These are phyloP conservation scores for Chalciporus chontae DNA, from an alignment of 768 basidiomycete genomes.

Conservation along the genomic window DNA sequence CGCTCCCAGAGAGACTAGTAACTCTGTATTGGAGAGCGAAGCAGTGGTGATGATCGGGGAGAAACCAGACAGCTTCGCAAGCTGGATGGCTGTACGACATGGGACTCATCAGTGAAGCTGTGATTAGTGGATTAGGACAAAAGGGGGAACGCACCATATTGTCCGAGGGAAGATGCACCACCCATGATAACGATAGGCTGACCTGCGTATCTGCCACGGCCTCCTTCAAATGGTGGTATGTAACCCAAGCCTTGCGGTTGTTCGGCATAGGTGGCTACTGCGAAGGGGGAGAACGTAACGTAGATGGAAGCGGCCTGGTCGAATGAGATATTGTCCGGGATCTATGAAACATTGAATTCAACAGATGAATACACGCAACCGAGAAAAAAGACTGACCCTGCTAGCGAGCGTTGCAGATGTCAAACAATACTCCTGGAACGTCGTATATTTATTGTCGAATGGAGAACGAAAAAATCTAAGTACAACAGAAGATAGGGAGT, in stretches of 20 bases:
- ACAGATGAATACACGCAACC: no score
- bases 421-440: conserved; percentile 24
- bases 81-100: conserved; percentile 30
- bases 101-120: no score
- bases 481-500: no score
- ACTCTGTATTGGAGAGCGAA: conserved; percentile 29
- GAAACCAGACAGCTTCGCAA: conserved; percentile 32
- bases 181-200: conserved; percentile 35
- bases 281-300: conserved; percentile 31
- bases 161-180: conserved; percentile 37
- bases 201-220: conserved; percentile 28
- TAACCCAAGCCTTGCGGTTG: conserved; percentile 26
- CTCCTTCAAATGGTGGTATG: conserved; percentile 29
- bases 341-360: conserved; percentile 11
- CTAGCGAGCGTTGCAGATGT: conserved; percentile 13
- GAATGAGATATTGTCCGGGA: conserved; percentile 33
- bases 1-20: conserved; percentile 34
- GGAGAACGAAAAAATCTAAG: conserved; percentile 9
- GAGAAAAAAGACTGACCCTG: conserved; percentile 6
- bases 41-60: conserved; percentile 38
- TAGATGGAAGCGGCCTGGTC: conserved; percentile 37
- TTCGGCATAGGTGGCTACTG: conserved; percentile 29
- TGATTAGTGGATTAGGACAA: no score
- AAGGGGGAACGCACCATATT: conserved; percentile 25
- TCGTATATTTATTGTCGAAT: conserved; percentile 9